Conservation (phyloP, 2,329 filamentous ascomycete species). For the Zalaria sp. region DNA sequence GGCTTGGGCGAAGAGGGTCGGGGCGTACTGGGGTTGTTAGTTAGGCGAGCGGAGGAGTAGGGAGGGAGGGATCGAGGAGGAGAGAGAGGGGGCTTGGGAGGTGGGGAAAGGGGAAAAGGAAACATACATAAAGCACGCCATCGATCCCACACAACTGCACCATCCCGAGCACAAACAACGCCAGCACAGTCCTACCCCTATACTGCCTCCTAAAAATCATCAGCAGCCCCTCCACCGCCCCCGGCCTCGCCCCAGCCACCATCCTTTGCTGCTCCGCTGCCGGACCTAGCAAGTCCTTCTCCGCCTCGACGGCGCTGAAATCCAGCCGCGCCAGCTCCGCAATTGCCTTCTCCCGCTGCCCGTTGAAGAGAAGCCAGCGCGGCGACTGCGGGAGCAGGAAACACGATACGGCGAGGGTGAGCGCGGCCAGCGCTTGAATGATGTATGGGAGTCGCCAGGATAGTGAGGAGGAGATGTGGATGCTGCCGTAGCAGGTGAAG, state of each 20-base stretch:
- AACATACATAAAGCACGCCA: slow-evolving; percentile 43
- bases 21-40: slow-evolving; percentile 34
- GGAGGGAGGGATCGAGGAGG: neutral
- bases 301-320: slow-evolving; percentile 27
- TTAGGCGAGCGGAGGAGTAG: neutral
- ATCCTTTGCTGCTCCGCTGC: slow-evolving; percentile 7
- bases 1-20: slow-evolving; percentile 41
- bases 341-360: slow-evolving; percentile 32
- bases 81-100: too few relatives aligned
- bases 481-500: slow-evolving; percentile 45
- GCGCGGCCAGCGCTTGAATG: slow-evolving; percentile 29
- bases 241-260: slow-evolving; percentile 1
- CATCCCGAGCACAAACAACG: slow-evolving; percentile 44
- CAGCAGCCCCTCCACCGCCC: slow-evolving; percentile 9
- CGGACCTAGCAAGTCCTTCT: slow-evolving; percentile 30
- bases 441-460: slow-evolving; percentile 45
- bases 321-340: slow-evolving; percentile 25
- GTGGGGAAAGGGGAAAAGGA: neutral
- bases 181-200: slow-evolving; percentile 34
- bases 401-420: slow-evolving; percentile 25
- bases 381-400: slow-evolving; percentile 40
- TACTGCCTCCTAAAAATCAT: slow-evolving; percentile 12
- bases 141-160: slow-evolving; percentile 50
- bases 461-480: slow-evolving; percentile 30
- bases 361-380: slow-evolving; percentile 40